These are phyloP conservation scores for Solanum pinnatisectum DNA, from an alignment of 257 asterid genomes.

Conservation along the genomic window DNA sequence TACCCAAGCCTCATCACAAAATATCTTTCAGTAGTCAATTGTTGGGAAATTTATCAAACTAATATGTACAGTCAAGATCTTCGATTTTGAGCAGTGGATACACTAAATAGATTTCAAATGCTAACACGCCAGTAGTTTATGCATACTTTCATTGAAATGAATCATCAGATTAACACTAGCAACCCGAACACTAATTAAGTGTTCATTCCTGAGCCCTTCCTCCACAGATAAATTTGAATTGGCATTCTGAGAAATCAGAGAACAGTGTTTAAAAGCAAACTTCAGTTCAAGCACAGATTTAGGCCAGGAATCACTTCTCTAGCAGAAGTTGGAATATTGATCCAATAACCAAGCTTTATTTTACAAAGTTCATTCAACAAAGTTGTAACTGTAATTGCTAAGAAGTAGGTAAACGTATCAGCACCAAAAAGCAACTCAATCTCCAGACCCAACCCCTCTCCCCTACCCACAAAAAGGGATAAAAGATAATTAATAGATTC, in stretches of 20 bases:
- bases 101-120: background rate
- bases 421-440: background rate
- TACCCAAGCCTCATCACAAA: background rate
- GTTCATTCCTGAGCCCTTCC: background rate
- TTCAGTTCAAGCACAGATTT: background rate
- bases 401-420: background rate
- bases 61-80: background rate
- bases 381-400: background rate
- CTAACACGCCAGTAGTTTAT: background rate
- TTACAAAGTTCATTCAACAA: background rate
- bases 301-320: background rate
- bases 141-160: background rate
- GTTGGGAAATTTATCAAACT: background rate
- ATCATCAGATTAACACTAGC: background rate
- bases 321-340: background rate
- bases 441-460: background rate
- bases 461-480: background rate
- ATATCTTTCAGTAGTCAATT: background rate
- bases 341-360: background rate
- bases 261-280: background rate
- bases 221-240: background rate
- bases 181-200: background rate
- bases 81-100: background rate
- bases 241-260: background rate
- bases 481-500: background rate